These are phyloP conservation scores for Sclerotinia sclerotiorum DNA, from an alignment of 2,329 filamentous ascomycete genomes.

Conservation along the genomic window DNA sequence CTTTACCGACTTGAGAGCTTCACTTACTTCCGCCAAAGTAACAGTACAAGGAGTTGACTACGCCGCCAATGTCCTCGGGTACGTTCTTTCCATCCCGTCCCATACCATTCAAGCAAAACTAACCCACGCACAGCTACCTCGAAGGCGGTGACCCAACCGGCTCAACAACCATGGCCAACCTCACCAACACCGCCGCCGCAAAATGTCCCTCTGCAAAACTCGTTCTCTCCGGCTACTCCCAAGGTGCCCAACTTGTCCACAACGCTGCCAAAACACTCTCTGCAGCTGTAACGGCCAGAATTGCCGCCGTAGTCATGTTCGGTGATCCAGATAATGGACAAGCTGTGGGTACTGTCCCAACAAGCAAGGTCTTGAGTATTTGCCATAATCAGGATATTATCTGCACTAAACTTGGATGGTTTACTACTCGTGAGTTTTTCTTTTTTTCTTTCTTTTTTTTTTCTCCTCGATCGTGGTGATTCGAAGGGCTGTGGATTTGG, in stretches of 20 bases:
- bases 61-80: conserved; percentile 38
- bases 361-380: conserved; percentile 24
- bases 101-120: conserved; percentile 1
- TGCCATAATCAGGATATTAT: conserved; percentile 17
- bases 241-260: conserved; percentile 48
- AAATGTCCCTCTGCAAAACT: conserved; percentile 44
- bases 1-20: conserved; percentile 34
- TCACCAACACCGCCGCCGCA: conserved; percentile 39
- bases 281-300: conserved; percentile 35
- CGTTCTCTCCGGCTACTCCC: conserved; percentile 45
- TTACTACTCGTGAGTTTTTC: conserved; percentile 14
- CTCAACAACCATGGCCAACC: conserved; percentile 29
- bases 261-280: conserved; percentile 42
- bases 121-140: conserved; percentile 1
- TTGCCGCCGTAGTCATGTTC: conserved; percentile 46
- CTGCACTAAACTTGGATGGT: not conserved
- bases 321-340: conserved; percentile 44
- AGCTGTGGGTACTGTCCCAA: conserved; percentile 4
- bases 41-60: conserved; percentile 40
- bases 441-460: not conserved
- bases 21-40: conserved; percentile 29
- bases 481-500: not conserved
- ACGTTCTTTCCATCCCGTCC: conserved; percentile 25
- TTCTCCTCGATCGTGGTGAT: not conserved
- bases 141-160: conserved; percentile 7